Base-by-base conservation (phyloP, 192 early-diverging fungal species). In the Podila epicladia region DNA sequence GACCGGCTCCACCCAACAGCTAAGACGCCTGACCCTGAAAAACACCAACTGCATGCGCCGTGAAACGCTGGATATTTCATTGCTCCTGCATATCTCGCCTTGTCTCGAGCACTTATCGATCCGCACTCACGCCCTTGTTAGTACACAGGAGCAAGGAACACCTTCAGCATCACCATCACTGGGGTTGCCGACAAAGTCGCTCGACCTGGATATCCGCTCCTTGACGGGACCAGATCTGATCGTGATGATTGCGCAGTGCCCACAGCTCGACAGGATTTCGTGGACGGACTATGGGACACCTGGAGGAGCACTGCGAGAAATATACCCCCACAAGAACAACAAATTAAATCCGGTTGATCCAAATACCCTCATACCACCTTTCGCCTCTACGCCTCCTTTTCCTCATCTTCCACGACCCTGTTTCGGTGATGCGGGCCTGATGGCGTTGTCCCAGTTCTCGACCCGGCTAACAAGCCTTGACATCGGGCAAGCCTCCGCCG, bases 21-120 rank as follows among this genome's bases (percentile, higher is more conserved):
- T 72, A 28, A 35, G 38, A 31, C 32, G 26, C 0, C 31, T 72
- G 7, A 24, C 53, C 24, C 49, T 72, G 12, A 72, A 72, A 38
- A 72, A 72, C 28, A 72, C 63, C 13, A 72, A 65, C 38, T 72
- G 63, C 28, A 20, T 57, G 62, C 50, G 57, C 26, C 71, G 71
- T 15, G 71, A 72, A 28, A 29, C 29, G 4, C 29, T 72, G 12
- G 62, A 50, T 9, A 33, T 58, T 7, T 48, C 63, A 3, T 22
- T 38, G 17, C 28, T 72, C 9, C 28, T 72, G 9, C 1, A 33
- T 5, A 62, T 72, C 2, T 72, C 71, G 5, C 53, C 62, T 9
- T 12, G 17, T 29, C 59, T 72, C 5, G 71, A 72, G 29, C 49
- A 65, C 24, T 57, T 63, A 3, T 53, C 62, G 8, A 33, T 72